Evolutionary conservation across 2,329 filamentous ascomycete genomes (phyloP).

Genomic region (Penicillium digitatum): DNA sequence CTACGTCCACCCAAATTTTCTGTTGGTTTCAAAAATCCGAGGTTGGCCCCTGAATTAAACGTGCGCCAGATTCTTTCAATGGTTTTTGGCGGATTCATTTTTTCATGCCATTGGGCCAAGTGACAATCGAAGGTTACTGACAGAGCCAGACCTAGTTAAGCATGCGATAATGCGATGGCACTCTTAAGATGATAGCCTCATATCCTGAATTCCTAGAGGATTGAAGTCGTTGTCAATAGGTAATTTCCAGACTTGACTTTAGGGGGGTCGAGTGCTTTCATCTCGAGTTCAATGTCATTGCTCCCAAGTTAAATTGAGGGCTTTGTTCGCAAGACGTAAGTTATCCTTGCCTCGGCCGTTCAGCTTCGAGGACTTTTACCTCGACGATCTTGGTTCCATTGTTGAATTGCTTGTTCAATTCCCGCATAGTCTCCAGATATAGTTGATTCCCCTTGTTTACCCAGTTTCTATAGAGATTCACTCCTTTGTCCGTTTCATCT

Average conservation of each 20-base stretch:
- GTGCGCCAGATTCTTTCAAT: too few species aligned
- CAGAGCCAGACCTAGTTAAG: too few species aligned
- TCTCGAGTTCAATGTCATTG: background rate
- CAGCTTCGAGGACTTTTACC: background rate
- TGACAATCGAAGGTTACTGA: too few species aligned
- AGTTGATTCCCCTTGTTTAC: background rate
- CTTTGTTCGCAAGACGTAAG: background rate
- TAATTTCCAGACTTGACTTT: background rate
- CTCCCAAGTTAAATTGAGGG: background rate
- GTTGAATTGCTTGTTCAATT: background rate
- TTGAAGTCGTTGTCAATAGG: too few species aligned
- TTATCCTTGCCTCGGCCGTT: background rate
- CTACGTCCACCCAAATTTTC: background rate
- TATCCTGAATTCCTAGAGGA: too few species aligned
- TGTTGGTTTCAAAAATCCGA: too few species aligned
- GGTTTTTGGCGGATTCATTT: too few species aligned
- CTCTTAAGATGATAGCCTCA: too few species aligned
- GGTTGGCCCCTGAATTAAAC: too few species aligned
- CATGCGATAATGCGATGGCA: too few species aligned
- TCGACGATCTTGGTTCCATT: background rate
- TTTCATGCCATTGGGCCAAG: too few species aligned
- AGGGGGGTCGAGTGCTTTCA: background rate
- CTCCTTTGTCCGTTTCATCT: background rate
- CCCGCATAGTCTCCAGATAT: background rate
- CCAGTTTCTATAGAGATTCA: background rate